Conservation (phyloP, 2,329 filamentous ascomycete genomes). For the Phaeosphaeriaceae sp. region DNA sequence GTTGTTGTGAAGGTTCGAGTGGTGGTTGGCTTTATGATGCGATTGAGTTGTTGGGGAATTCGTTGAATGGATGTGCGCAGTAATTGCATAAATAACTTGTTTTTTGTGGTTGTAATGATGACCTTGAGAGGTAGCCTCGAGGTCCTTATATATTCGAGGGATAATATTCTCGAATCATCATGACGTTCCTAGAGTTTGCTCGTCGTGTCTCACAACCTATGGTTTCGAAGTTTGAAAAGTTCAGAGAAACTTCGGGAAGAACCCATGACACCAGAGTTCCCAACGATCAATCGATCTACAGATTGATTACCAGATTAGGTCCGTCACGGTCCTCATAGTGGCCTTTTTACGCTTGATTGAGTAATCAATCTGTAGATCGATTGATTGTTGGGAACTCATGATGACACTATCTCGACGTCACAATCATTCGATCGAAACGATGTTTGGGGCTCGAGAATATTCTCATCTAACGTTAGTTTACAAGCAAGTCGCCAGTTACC, state of each 20-base stretch:
- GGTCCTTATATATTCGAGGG: slow-evolving; percentile 38
- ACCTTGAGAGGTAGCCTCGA: slow-evolving; percentile 8
- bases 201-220: slow-evolving; percentile 13
- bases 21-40: slow-evolving; percentile 35
- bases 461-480: too few species aligned
- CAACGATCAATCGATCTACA: too few species aligned
- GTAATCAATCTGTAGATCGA: too few species aligned
- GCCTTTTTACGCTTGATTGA: too few species aligned
- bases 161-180: slow-evolving; percentile 39
- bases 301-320: too few species aligned
- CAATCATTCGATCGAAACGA: too few species aligned
- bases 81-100: slow-evolving; percentile 44
- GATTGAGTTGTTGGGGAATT: slow-evolving; percentile 40
- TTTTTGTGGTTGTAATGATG: slow-evolving; percentile 39
- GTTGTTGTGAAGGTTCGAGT: slow-evolving; percentile 29
- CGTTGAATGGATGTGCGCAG: slow-evolving; percentile 40
- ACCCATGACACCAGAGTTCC: slow-evolving; percentile 21
- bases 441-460: too few species aligned
- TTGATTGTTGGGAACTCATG: too few species aligned
- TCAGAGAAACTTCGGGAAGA: slow-evolving; percentile 32
- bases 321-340: too few species aligned
- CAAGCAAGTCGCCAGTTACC: too few species aligned
- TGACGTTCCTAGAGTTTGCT: slow-evolving; percentile 9
- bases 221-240: slow-evolving; percentile 22
- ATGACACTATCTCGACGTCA: too few species aligned